A percentile compares a stretch with the other conserved stretches of the same genome.
Evolutionary conservation across 2,329 filamentous ascomycete species (phyloP).

Genomic region (Pezicula radicicola): DNA sequence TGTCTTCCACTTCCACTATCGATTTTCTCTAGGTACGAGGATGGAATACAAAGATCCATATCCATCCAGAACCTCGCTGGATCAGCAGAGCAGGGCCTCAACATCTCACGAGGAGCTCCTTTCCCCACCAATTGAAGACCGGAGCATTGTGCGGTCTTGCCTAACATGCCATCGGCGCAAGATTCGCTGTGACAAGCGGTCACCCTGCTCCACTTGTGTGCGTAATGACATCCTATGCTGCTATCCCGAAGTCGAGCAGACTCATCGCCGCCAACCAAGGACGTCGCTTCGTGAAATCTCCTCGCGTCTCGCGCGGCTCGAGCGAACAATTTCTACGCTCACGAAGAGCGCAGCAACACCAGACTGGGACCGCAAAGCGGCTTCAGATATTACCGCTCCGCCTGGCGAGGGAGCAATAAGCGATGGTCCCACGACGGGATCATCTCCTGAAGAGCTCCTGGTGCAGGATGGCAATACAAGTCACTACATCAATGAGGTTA

Average conservation of each 20-base stretch:
- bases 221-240: conserved; percentile 1
- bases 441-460: neutral
- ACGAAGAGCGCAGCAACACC: neutral
- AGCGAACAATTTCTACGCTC: neutral
- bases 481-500: conserved; percentile 1
- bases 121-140: too few species aligned
- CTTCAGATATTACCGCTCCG: neutral
- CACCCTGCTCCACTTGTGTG: neutral
- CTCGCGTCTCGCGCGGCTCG: neutral
- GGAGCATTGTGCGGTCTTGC: neutral
- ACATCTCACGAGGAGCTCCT: too few species aligned
- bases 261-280: neutral
- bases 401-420: neutral
- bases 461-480: neutral
- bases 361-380: too few species aligned
- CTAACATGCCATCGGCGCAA: conserved; percentile 2
- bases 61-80: too few species aligned
- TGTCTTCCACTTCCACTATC: too few species aligned
- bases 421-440: neutral
- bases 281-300: neutral
- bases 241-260: neutral
- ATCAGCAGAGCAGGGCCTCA: too few species aligned
- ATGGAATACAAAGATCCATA: too few species aligned
- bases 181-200: conserved; percentile 1
- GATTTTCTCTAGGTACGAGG: too few species aligned